Evolutionary conservation across 768 basidiomycete genomes (phyloP).

Genomic region (Xerocomellus intermedius): DNA sequence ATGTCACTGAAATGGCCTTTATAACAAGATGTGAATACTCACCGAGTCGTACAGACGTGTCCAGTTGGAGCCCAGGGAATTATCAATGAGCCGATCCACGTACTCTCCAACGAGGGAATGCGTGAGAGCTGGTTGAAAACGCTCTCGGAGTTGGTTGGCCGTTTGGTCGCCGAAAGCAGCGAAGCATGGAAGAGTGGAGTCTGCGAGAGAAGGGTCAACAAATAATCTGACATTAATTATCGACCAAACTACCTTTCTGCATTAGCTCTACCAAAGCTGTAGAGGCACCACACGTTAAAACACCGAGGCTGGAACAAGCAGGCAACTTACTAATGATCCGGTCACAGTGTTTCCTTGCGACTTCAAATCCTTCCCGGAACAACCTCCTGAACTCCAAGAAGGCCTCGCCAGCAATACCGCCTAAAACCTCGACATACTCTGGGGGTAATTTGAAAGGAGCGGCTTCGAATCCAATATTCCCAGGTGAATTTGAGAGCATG

Average conservation of each 20-base stretch:
- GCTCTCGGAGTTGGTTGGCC: constrained; percentile 80
- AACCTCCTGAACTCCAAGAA: constrained; percentile 83
- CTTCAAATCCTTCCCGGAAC: constrained; percentile 93
- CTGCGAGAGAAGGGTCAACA: constrained; percentile 37
- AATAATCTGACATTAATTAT: not conserved
- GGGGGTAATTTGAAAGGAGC: constrained; percentile 95
- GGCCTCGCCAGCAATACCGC: constrained; percentile 72
- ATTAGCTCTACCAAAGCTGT: constrained; percentile 89
- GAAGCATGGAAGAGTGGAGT: constrained; percentile 91
- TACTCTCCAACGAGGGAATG: constrained; percentile 83
- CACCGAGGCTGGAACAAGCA: not conserved
- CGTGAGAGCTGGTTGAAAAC: constrained; percentile 90
- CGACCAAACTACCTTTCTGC: constrained; percentile 74
- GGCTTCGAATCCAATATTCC: constrained; percentile 98
- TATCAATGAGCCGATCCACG: constrained; percentile 87
- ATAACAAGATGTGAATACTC: constrained; percentile 26
- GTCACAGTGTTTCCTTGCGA: constrained; percentile 93
- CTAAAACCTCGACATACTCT: constrained; percentile 95
- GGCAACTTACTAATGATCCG: constrained; percentile 78
- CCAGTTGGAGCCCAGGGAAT: constrained; percentile 89
- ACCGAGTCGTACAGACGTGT: constrained; percentile 96
- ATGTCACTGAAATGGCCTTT: not conserved
- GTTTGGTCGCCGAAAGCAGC: constrained; percentile 89
- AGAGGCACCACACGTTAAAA: constrained; percentile 13
- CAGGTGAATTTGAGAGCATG: constrained; percentile 95